Base-by-base conservation (phyloP, 2,329 filamentous ascomycete genomes). In the Hirsutella thompsonii region DNA sequence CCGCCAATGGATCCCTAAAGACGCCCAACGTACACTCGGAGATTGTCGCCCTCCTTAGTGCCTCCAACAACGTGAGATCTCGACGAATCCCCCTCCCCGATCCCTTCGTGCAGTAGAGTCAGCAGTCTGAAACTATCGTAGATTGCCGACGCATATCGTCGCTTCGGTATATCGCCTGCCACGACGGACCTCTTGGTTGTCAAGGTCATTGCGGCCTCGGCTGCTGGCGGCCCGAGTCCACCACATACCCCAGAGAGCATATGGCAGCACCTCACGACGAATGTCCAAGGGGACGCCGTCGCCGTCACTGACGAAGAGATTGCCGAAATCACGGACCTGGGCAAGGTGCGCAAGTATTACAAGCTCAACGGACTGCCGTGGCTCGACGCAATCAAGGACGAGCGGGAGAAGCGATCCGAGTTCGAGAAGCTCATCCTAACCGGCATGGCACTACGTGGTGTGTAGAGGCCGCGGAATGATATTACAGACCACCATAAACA, bases 71-170 rank as follows among this genome's bases (percentile, higher is more conserved):
- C 59, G 84, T 87, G 58, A 47, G 46, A 20, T 23, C 36, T 6
- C 11, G 11, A 6, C 11, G 14, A 5, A 11, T 20, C 36, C 19
- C 36, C 36, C 28, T 20, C 16, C 37, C 16, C n/a, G 38, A 39
- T 18, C n/a, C n/a, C n/a, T n/a, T n/a, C n/a, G n/a, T n/a, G n/a
- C n/a, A n/a, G n/a, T n/a, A n/a, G n/a, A n/a, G n/a, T n/a, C 16
- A 14, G 10, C 13, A 14, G 4, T 23, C n/a, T 36, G 34, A 11
- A 13, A 36, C 34, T 29, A 11, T 39, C 26, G 6, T 39, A 93
- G 87, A 96, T 98, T 54, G 76, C 87, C 39, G 89, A 95, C 51
- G 81, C 88, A 0, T 96, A 96, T 62, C 81, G 86, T 26, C 81
- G 82, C 41, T 94, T 92, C 55, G 92, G 92, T 37, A 79, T 96